phyloP scores from a whole-genome alignment of 306 rosid genomes.

The Cucumis hystrix region DNA sequence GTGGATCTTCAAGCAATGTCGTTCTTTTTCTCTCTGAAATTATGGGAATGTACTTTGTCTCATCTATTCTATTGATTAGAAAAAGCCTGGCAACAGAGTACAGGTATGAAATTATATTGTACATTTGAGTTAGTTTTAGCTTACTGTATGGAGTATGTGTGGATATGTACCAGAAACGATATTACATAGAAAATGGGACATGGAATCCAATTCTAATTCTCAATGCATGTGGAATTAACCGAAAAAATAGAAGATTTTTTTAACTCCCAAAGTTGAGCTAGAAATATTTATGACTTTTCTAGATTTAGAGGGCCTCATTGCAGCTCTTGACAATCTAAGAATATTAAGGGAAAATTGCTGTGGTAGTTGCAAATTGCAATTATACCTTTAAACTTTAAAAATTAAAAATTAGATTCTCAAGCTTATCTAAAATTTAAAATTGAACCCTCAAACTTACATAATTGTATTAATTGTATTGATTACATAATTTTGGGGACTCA shows the following conservation, averaged over 20 bases:
- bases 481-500: too few relatives aligned
- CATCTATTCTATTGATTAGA: constrained; percentile 93
- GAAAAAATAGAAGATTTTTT: neutral
- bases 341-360: neutral
- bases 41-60: constrained; percentile 95
- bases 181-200: neutral
- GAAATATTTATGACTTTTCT: neutral
- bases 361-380: too few relatives aligned
- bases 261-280: neutral
- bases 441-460: too few relatives aligned
- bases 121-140: neutral
- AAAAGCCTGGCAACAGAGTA: constrained; percentile 96
- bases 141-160: neutral
- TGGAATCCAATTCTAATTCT: neutral
- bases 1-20: constrained; percentile 98
- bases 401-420: too few relatives aligned
- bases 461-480: too few relatives aligned
- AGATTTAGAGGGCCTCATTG: neutral
- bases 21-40: constrained; percentile 90
- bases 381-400: too few relatives aligned
- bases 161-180: neutral
- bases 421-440: too few relatives aligned
- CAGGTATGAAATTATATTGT: constrained; percentile 37
- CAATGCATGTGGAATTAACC: neutral
- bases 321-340: neutral